Evolutionary conservation across 169 alveolate genomes (phyloP), one percentile per base, ranked within the genome.

Genomic region (Plasmodium blacklocki): DNA sequence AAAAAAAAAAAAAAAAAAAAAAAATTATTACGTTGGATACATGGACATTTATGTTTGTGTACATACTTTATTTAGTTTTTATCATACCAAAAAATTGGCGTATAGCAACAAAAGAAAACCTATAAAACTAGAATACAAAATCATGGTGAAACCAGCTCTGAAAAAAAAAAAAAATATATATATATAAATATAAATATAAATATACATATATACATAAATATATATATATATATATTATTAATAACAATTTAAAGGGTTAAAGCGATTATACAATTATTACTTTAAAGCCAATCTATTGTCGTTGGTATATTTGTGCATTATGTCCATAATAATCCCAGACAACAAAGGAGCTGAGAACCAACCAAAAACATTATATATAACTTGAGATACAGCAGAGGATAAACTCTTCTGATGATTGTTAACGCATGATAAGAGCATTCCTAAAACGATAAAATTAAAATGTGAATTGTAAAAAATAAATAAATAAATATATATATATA

Each of bases 261-360:
- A 32, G 5, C 45, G 45, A 0, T 32, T 32, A 32, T n/a, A 18
- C 2, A 0, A 7, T 9, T 21, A 21, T 26, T 70, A 92, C 89
- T 75, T 91, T 39, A 76, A 80, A 54, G 86, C 85, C 59, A 68
- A 78, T 54, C 93, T 39, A 78, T 66, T 74, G 68, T 85, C 92
- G 68, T 63, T 78, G 3, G 80, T 89, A 80, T 86, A 78, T 74
- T 90, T 80, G 88, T 80, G 92, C 74, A 93, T 74, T n/a, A 89
- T 68, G 47, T 93, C 95, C 95, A 93, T 93, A 14, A 93, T 85
- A 12, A 72, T 88, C 12, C 94, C 95, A 47, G 94, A 74, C 18
- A 91, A 75, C 4, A 93, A 26, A n/a, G 95, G 95, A n/a, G 95
- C 95, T 6, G 95, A 91, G 45, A 75, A 93, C 94, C 94, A 93